Percentiles rank a stretch among this genome's conserved stretches.
Conservation (phyloP, 169 alveolate species). For the Cryptosporidium tyzzeri region DNA sequence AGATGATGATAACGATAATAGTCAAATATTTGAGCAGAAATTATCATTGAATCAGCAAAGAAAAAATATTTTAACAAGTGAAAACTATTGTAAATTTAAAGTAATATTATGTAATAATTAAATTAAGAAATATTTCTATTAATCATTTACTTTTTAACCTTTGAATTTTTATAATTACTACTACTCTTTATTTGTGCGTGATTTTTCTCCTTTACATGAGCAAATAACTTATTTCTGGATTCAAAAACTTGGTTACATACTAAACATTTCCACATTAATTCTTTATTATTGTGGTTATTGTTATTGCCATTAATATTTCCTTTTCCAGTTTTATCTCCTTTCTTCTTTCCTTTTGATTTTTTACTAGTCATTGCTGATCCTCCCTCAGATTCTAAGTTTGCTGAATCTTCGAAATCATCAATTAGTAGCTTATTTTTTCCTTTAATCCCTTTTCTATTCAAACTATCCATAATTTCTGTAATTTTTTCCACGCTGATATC, state of each 20-base stretch:
- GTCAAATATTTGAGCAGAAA: not conserved
- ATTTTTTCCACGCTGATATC: conserved; percentile 21
- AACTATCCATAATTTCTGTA: conserved; percentile 57
- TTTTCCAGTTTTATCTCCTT: conserved; percentile 1
- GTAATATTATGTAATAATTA: conserved; percentile 7
- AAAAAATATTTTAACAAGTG: not conserved
- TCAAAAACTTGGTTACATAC: conserved; percentile 47
- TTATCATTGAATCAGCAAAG: not conserved
- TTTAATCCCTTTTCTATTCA: not conserved
- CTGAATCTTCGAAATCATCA: not conserved
- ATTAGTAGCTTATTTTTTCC: not conserved
- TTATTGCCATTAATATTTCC: not conserved
- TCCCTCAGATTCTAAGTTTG: not conserved
- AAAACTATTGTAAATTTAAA: not conserved
- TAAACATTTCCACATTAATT: conserved; percentile 53
- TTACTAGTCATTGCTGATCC: not conserved
- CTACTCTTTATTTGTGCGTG: conserved; percentile 77
- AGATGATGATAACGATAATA: not conserved
- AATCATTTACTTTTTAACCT: conserved; percentile 11
- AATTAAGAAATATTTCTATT: not conserved
- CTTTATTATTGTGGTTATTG: not conserved
- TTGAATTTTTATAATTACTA: conserved; percentile 33
- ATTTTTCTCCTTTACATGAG: conserved; percentile 77
- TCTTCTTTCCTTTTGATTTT: conserved; percentile 14
- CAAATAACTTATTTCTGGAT: conserved; percentile 80